Evolutionary conservation across 441 rosid genomes (phyloP), one percentile per base, ranked within the genome.

Genomic region (Sinapis alba): DNA sequence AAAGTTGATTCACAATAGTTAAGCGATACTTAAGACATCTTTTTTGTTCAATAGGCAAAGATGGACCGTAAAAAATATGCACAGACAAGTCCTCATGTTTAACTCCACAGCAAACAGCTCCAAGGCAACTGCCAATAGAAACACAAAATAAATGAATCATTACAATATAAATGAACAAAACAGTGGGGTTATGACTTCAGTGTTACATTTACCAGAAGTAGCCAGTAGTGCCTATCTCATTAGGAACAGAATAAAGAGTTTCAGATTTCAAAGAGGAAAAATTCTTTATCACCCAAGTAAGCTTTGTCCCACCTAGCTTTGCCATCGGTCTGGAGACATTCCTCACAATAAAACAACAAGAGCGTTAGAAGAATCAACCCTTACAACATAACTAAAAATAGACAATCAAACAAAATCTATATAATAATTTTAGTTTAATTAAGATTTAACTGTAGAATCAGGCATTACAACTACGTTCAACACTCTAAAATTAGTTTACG

Each of bases 41-140:
- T 19, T 19, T 68, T 61, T 19, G 53, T 68, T 59, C 62, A 68
- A 2, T 1, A 12, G 72, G 72, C 60, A 51, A 12, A 0, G 61
- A 30, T 28, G 30, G n/a, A 36, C 43, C n/a, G 43, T 36, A 11
- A 10, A 2, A 10, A 36, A 36, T 9, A 11, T 7, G 3, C 43
- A 36, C 5, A 6, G 0, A 11, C 34, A 18, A 7, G 1, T 2
- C 18, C 8, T 7, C 20, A 9, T 5, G 4, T 12, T 13, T 1
- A 6, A 10, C 1, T 19, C 5, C 24, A 5, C 20, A 12, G 8
- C 47, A 62, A 67, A 10, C 21, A 0, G 61, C 62, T 3, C 0
- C 0, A 19, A 67, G 47, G 20, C 7, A 10, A 43, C 71, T 67
- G 16, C 38, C 38, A 9, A 3, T 16, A 38, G 4, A 26, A 50